Conservation (phyloP, 345 rosid genomes). For the Euphorbia lathyris region DNA sequence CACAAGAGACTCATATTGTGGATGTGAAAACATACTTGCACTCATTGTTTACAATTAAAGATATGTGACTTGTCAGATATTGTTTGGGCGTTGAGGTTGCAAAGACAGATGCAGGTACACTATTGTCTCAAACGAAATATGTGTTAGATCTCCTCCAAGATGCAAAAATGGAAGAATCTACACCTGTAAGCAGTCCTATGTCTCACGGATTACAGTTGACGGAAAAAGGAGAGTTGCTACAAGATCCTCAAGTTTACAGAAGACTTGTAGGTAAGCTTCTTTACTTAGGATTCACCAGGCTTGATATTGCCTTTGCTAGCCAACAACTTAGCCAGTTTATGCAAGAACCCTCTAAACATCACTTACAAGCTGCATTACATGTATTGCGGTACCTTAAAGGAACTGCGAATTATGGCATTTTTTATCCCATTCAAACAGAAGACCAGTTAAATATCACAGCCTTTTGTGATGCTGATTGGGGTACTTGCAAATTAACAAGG, state of each 20-base stretch:
- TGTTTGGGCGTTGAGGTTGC: not conserved
- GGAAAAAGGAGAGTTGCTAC: not conserved
- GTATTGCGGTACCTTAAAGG: not conserved
- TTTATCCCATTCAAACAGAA: not conserved
- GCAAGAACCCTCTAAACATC: not conserved
- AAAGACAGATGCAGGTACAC: not conserved
- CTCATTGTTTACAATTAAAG: not conserved
- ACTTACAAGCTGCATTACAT: not conserved
- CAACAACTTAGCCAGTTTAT: not conserved
- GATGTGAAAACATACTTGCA: too few relatives aligned
- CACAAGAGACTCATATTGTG: too few relatives aligned
- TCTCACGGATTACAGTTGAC: not conserved
- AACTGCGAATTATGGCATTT: not conserved
- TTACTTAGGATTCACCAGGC: not conserved
- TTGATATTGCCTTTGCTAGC: not conserved
- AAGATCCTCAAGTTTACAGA: too few relatives aligned
- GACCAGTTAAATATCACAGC: too few relatives aligned
- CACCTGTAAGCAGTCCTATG: not conserved
- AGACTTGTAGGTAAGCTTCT: not conserved
- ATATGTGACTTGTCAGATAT: not conserved
- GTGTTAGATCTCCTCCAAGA: not conserved
- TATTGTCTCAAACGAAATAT: not conserved
- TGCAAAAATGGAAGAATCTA: not conserved
- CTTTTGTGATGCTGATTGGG: too few relatives aligned
- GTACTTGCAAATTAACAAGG: too few relatives aligned